These are phyloP conservation scores for Colletotrichum sp. DNA, from an alignment of 2,329 filamentous ascomycete genomes.

Conservation along the genomic window DNA sequence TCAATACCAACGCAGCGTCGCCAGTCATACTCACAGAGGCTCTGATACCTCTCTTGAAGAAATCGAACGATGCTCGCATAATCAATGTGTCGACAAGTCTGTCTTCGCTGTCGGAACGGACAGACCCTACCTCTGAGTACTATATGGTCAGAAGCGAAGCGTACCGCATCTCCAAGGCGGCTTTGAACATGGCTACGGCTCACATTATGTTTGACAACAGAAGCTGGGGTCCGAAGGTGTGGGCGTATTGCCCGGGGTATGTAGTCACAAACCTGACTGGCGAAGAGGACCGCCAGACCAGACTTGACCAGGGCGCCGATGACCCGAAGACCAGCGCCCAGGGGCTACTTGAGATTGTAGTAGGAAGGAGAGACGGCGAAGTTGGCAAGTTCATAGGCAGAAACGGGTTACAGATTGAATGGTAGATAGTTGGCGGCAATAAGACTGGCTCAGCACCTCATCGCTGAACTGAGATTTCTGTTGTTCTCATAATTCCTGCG, in stretches of 20 bases:
- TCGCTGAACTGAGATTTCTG: not conserved
- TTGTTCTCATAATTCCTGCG: not conserved
- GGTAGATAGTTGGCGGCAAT: fast-evolving
- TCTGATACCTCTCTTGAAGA: constrained; percentile 34
- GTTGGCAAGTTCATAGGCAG: constrained; percentile 24
- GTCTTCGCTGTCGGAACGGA: constrained; percentile 33
- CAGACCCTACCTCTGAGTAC: constrained; percentile 19
- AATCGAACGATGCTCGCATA: constrained; percentile 29
- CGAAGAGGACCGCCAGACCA: constrained; percentile 27
- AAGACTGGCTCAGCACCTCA: not conserved
- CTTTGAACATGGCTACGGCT: constrained; percentile 39
- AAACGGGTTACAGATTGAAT: not conserved
- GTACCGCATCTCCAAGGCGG: constrained; percentile 41
- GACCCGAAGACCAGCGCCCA: constrained; percentile 29
- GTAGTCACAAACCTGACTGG: constrained; percentile 36
- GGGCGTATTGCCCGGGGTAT: constrained; percentile 36
- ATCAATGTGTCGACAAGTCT: constrained; percentile 37
- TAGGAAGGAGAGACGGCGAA: constrained; percentile 31
- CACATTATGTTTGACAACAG: constrained; percentile 30
- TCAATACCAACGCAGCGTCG: constrained; percentile 48
- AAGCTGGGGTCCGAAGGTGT: constrained; percentile 34
- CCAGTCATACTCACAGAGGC: constrained; percentile 31
- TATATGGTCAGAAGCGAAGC: constrained; percentile 23
- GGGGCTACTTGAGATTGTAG: constrained; percentile 28
- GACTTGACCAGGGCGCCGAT: constrained; percentile 28